phyloP scores from a whole-genome alignment of 108 stramenopile genomes.

The Chaetoceros tenuissimus region DNA sequence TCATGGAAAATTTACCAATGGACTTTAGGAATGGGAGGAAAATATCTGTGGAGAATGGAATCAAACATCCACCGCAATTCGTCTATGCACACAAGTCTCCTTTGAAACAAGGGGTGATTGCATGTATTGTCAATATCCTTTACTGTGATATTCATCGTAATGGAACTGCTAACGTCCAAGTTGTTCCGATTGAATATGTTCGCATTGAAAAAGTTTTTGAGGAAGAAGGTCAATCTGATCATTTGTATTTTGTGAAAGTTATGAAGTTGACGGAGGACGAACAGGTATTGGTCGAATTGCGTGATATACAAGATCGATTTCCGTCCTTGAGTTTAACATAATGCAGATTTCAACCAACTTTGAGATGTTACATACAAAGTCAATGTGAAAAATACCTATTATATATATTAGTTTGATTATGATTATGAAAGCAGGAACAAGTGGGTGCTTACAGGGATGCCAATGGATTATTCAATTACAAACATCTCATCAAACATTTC shows the following conservation, averaged over 20 bases:
- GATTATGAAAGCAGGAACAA: too few relatives aligned
- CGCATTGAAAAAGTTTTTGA: conserved; percentile 44
- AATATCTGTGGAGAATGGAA: conserved; percentile 7
- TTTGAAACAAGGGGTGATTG: conserved; percentile 18
- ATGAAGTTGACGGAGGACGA: not conserved
- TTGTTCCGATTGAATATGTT: conserved; percentile 32
- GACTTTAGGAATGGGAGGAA: conserved; percentile 30
- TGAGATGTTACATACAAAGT: too few relatives aligned
- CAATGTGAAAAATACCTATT: too few relatives aligned
- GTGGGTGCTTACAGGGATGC: too few relatives aligned
- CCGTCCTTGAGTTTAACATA: not conserved
- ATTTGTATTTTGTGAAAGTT: not conserved
- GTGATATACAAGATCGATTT: not conserved
- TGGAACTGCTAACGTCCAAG: conserved; percentile 43
- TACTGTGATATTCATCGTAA: conserved; percentile 26
- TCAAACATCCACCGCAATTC: conserved; percentile 22
- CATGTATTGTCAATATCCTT: conserved; percentile 34
- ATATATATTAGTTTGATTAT: too few relatives aligned
- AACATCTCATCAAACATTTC: too few relatives aligned
- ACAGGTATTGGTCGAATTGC: not conserved
- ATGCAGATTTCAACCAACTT: too few relatives aligned
- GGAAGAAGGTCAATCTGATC: not conserved
- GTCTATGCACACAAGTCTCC: conserved; percentile 42
- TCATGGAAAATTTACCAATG: conserved; percentile 32
- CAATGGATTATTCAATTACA: too few relatives aligned